Evolutionary conservation across 176 grass and related monocot genomes (phyloP).

Genomic region (Puya raimondii): DNA sequence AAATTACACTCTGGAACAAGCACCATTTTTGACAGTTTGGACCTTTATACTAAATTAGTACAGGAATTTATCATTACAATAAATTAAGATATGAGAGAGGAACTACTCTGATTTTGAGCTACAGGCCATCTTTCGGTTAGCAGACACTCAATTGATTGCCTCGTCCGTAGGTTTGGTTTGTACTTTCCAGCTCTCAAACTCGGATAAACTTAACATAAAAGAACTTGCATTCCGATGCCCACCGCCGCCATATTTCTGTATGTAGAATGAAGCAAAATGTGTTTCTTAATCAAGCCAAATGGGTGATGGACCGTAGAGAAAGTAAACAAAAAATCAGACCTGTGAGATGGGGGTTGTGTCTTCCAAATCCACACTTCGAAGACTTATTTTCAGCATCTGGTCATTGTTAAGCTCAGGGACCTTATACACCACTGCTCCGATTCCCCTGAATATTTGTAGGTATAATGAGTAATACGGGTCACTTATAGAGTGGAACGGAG

Average conservation of each 20-base stretch:
- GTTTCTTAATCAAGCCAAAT: not conserved
- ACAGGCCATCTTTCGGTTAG: not conserved
- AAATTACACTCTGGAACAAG: too few species aligned
- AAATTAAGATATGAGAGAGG: not conserved
- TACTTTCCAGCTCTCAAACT: constrained; percentile 80
- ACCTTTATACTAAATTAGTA: too few species aligned
- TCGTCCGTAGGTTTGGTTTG: not conserved
- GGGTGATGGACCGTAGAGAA: constrained; percentile 3
- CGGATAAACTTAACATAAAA: constrained; percentile 45
- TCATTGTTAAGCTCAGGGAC: constrained; percentile 66
- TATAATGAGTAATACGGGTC: not conserved
- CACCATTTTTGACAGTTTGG: too few species aligned
- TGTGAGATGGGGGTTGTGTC: constrained; percentile 68
- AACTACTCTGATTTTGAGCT: not conserved
- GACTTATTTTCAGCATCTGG: constrained; percentile 66
- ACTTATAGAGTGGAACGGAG: not conserved
- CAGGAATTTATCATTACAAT: too few species aligned
- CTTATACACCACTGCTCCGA: constrained; percentile 82
- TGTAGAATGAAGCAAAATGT: constrained; percentile 15
- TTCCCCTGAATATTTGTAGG: constrained; percentile 43
- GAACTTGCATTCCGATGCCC: constrained; percentile 86
- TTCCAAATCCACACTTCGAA: constrained; percentile 72
- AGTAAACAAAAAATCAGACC: constrained; percentile 8
- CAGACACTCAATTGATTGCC: not conserved
- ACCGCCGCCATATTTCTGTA: constrained; percentile 70